phyloP scores from a whole-genome alignment of 257 asterid genomes.

The Anisodus acutangulus region DNA sequence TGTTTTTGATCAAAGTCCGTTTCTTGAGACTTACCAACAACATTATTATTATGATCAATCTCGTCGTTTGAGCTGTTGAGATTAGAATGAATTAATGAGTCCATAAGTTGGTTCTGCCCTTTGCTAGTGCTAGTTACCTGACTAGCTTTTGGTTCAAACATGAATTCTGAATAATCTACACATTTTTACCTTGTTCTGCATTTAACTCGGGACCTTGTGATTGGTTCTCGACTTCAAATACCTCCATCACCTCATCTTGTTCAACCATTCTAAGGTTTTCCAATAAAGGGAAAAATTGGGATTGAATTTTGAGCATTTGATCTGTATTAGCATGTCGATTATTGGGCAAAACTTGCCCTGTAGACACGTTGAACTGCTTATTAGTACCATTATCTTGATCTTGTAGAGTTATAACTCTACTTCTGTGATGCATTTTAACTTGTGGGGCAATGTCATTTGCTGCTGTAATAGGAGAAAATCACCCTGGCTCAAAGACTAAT shows the following conservation, averaged over 20 bases:
- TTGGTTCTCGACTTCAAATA: conserved; percentile 56
- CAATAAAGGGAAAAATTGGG: conserved; percentile 34
- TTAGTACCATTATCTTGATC: conserved; percentile 33
- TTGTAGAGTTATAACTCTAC: neutral
- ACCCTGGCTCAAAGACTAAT: conserved; percentile 32
- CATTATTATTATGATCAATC: conserved; percentile 27
- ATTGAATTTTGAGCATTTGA: conserved; percentile 31
- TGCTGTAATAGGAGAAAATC: conserved; percentile 34
- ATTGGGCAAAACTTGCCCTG: conserved; percentile 37
- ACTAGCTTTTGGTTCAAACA: conserved; percentile 22
- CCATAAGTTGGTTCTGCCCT: conserved; percentile 4
- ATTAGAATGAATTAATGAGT: conserved; percentile 28
- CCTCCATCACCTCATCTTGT: conserved; percentile 71
- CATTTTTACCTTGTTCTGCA: conserved; percentile 32
- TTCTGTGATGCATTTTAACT: conserved; percentile 34
- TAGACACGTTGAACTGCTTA: neutral
- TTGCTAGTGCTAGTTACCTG: conserved; percentile 26
- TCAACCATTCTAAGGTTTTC: conserved; percentile 71
- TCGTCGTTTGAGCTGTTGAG: conserved; percentile 21
- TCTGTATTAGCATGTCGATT: conserved; percentile 32
- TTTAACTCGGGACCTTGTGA: conserved; percentile 39
- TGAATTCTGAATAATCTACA: conserved; percentile 31
- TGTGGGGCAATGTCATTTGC: conserved; percentile 37
- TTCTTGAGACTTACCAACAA: conserved; percentile 32
- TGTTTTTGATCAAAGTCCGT: conserved; percentile 8